phyloP scores from a whole-genome alignment of 805 yeast genomes.

The Osmozyma mogii region DNA sequence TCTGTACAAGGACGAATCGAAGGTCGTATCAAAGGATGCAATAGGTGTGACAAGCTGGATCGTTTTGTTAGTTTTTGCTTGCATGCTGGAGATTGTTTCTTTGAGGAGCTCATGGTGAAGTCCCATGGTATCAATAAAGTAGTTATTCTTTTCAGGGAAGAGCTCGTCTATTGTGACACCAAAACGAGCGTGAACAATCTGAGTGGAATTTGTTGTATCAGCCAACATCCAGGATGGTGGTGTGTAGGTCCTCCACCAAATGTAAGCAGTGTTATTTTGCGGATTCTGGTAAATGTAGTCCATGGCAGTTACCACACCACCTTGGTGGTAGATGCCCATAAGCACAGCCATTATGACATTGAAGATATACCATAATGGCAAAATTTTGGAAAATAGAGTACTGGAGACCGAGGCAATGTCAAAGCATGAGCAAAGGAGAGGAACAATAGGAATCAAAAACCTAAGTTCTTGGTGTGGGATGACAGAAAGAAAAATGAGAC shows the following conservation, averaged over 20 bases:
- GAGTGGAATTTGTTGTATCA: slow-evolving; percentile 11
- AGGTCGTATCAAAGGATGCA: slow-evolving; percentile 24
- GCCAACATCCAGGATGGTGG: slow-evolving; percentile 86
- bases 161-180: slow-evolving; percentile 4
- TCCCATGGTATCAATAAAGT: slow-evolving; percentile 44
- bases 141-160: slow-evolving; percentile 10
- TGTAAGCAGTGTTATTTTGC: slow-evolving; percentile 25
- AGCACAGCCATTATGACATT: slow-evolving; percentile 50
- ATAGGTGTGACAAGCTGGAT: slow-evolving; percentile 32
- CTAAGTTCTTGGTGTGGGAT: slow-evolving; percentile 94
- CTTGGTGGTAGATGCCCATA: slow-evolving; percentile 84
- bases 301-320: slow-evolving; percentile 74
- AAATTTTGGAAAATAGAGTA: too few species aligned
- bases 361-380: slow-evolving; percentile 61
- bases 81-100: slow-evolving; percentile 10
- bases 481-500: slow-evolving; percentile 51
- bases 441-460: slow-evolving; percentile 72
- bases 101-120: slow-evolving; percentile 19
- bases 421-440: slow-evolving; percentile 55
- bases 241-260: slow-evolving; percentile 93
- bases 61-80: slow-evolving; percentile 3
- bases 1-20: slow-evolving; percentile 36
- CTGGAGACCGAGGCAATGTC: slow-evolving; percentile 28
- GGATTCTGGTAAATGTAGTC: slow-evolving; percentile 23
- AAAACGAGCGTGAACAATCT: slow-evolving; percentile 10